Base-by-base conservation (phyloP, 441 rosid species). In the Mallotus japonicus region DNA sequence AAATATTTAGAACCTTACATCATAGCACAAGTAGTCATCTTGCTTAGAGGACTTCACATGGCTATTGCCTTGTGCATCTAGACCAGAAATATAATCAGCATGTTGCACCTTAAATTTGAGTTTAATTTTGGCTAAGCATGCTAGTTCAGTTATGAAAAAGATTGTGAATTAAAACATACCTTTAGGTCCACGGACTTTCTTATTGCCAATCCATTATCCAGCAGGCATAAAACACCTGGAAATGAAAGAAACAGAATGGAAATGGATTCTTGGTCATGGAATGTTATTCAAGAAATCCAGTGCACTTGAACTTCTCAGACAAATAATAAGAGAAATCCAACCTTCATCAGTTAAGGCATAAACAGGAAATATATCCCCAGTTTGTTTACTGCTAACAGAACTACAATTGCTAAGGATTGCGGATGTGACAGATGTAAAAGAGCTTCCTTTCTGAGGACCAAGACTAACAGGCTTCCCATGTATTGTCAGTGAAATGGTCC, bases 331-430 rank as follows among this genome's bases (percentile, higher is more conserved):
- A 59, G 65, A 70, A 73, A 65, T 56, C 78, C 40, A 64, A 89
- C 98, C 97, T 87, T 86, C 83, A 78, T 83, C 90, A 60, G 94
- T 87, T 75, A 91, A 85, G 69, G 90, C 92, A 77, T 86, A 90
- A 24, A 86, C 46, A 62, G 81, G 79, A 58, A 78, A 76, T 67
- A 24, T 24, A 57, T 85, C 87, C 28, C 78, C 84, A 46, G 42
- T 73, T 64, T 54, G 88, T 78, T 78, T 82, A 28, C 74, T 37
- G 65, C 62, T 77, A 68, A 69, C 81, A 73, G 60, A 57, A 70
- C 75, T 49, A 64, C 61, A 62, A 57, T 42, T 75, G 59, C 74
- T 83, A 73, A 70, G 37, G 24, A 65, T 32, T 57, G 90, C 78
- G 56, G 95, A 87, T 40, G 85, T 22, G 63, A 91, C 89, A 32